Percentiles rank a stretch among this genome's conserved stretches.
Evolutionary conservation across 495 filamentous ascomycete genomes (phyloP).

Genomic region (Clohesyomyces aquaticus): DNA sequence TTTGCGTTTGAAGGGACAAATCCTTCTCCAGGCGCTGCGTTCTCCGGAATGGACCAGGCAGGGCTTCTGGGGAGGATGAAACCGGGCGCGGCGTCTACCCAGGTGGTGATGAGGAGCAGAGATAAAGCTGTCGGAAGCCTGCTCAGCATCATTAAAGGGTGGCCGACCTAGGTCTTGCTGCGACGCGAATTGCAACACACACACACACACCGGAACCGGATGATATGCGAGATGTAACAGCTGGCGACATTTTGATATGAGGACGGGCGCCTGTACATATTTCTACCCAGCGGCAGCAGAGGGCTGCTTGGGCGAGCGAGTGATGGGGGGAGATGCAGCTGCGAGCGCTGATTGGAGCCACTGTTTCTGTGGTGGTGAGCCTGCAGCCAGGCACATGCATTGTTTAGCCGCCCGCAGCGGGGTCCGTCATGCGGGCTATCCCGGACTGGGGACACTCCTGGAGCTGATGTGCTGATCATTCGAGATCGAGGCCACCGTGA

Average conservation of each 20-base stretch:
- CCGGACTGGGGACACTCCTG: conserved; percentile 1
- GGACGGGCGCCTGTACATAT: conserved; percentile 36
- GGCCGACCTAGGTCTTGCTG: conserved; percentile 8
- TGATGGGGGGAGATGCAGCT: conserved; percentile 5
- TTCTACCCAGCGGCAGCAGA: conserved; percentile 19
- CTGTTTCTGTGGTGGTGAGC: conserved; percentile 23
- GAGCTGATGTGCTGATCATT: conserved; percentile 4
- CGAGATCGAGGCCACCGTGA: background rate
- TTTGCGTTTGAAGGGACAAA: conserved; percentile 60
- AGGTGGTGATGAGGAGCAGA: conserved; percentile 9
- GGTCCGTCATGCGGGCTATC: conserved; percentile 8
- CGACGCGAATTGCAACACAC: conserved; percentile 33
- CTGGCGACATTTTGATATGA: conserved; percentile 33
- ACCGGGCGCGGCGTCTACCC: conserved; percentile 8
- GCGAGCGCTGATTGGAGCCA: conserved; percentile 32
- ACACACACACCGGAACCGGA: conserved; percentile 32
- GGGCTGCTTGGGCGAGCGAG: conserved; percentile 6
- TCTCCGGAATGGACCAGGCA: conserved; percentile 60
- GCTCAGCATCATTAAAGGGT: conserved; percentile 28
- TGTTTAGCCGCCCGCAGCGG: conserved; percentile 30
- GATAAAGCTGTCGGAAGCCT: conserved; percentile 23
- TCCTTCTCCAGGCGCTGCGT: conserved; percentile 60
- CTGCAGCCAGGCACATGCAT: conserved; percentile 20
- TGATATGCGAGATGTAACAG: conserved; percentile 36
- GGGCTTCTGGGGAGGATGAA: conserved; percentile 55